Conservation (phyloP, 257 asterid species). For the Phtheirospermum japonicum region DNA sequence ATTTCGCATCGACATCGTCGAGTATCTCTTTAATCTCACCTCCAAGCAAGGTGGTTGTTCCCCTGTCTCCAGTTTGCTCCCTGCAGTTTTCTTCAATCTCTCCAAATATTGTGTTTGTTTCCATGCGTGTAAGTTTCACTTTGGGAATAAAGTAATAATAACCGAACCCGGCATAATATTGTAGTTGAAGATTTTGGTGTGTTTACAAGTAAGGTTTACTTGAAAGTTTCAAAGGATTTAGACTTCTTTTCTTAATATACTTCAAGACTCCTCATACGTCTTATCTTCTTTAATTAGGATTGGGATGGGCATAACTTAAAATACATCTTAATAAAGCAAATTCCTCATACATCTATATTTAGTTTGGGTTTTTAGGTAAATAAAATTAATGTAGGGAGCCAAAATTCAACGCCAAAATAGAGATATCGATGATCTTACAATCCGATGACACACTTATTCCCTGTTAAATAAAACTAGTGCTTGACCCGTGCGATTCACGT, state of each 20-base stretch:
- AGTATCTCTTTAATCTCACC: constrained; percentile 35
- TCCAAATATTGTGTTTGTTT: constrained; percentile 18
- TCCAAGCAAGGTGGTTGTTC: constrained; percentile 14
- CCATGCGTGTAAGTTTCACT: not conserved
- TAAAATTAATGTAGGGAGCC: too few relatives aligned
- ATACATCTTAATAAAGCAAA: not conserved
- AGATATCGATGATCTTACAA: too few relatives aligned
- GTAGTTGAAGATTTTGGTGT: too few relatives aligned
- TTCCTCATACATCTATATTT: not conserved
- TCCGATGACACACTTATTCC: too few relatives aligned
- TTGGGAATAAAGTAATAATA: too few relatives aligned
- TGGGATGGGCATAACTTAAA: not conserved
- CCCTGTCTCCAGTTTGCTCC: too few relatives aligned
- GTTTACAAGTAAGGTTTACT: not conserved
- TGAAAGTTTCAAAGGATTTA: not conserved
- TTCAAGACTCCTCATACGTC: not conserved
- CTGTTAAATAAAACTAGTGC: too few relatives aligned
- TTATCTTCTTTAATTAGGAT: not conserved
- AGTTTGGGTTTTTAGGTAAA: not conserved
- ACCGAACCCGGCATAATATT: too few relatives aligned
- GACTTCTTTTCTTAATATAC: not conserved
- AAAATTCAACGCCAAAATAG: too few relatives aligned
- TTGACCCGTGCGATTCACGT: too few relatives aligned
- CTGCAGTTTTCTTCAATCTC: constrained; percentile 45
- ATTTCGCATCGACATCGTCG: constrained; percentile 28